These are phyloP conservation scores for Kodamaea arcana DNA, from an alignment of 1,139 yeast genomes.

Conservation along the genomic window DNA sequence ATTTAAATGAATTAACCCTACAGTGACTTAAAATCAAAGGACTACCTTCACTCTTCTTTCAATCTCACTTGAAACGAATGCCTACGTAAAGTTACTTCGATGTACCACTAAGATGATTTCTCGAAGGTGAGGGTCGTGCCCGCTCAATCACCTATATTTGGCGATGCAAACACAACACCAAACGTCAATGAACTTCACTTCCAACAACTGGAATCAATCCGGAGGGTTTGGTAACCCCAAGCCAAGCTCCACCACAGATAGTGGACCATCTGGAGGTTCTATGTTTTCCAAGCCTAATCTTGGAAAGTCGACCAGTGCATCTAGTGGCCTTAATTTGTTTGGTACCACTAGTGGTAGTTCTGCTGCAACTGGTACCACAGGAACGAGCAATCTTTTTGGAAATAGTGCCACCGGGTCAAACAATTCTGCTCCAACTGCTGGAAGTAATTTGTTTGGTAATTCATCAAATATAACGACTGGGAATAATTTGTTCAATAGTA, in stretches of 20 bases:
- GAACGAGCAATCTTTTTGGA: slow-evolving; percentile 6
- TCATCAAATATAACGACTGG: slow-evolving; percentile 1
- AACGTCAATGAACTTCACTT: slow-evolving; percentile 2
- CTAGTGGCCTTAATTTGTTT: slow-evolving; percentile 14
- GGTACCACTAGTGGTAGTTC: slow-evolving; percentile 8
- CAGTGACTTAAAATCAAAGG: too few species aligned
- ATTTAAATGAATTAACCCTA: too few species aligned
- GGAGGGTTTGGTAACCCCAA: slow-evolving; percentile 22
- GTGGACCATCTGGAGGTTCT: slow-evolving; percentile 9
- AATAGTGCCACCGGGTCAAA: slow-evolving; percentile 3
- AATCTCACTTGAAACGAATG: too few species aligned
- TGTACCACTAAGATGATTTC: too few species aligned
- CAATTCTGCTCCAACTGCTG: neutral
- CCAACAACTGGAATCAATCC: slow-evolving; percentile 23
- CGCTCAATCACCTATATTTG: neutral
- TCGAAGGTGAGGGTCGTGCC: neutral
- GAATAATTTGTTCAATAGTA: neutral
- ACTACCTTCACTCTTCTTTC: too few species aligned
- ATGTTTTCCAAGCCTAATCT: slow-evolving; percentile 19
- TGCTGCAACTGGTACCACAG: neutral
- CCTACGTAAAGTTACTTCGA: too few species aligned
- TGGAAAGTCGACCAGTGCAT: slow-evolving; percentile 1
- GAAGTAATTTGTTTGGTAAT: slow-evolving; percentile 7
- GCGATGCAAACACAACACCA: neutral
- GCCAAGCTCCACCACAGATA: slow-evolving; percentile 5